phyloP scores from a whole-genome alignment of 2,329 filamentous ascomycete genomes.

The Macrophomina phaseolina region DNA sequence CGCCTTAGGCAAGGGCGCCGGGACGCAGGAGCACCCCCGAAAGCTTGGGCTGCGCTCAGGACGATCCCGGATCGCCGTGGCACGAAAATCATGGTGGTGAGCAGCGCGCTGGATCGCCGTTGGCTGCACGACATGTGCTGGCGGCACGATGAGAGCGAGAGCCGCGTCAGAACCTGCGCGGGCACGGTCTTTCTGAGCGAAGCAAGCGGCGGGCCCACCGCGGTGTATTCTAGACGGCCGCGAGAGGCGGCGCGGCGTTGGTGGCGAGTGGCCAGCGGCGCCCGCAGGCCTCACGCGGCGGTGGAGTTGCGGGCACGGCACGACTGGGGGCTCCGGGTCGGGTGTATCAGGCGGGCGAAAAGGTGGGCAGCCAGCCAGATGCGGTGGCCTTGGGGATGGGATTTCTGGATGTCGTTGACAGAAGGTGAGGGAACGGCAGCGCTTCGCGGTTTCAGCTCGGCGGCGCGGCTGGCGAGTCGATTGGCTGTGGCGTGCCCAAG shows the following conservation, averaged over 20 bases:
- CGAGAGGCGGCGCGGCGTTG: background rate
- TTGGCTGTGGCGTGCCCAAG: conserved; percentile 7
- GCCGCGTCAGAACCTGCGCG: background rate
- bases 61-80: conserved; percentile 17
- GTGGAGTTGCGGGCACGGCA: conserved; percentile 15
- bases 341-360: conserved; percentile 19
- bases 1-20: conserved; percentile 1
- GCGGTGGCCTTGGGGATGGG: conserved; percentile 2
- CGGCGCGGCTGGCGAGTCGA: background rate
- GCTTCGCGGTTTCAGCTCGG: conserved; percentile 23
- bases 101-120: conserved; percentile 14
- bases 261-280: conserved; percentile 20
- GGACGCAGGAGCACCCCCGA: background rate
- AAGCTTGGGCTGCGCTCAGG: conserved; percentile 19
- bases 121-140: conserved; percentile 12
- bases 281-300: conserved; percentile 8
- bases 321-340: background rate
- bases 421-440: conserved; percentile 18
- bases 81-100: conserved; percentile 17
- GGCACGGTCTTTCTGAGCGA: conserved; percentile 9
- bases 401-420: conserved; percentile 16
- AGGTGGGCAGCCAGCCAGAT: background rate
- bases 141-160: background rate
- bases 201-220: conserved; percentile 5
- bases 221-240: conserved; percentile 1